Percentiles rank a stretch among this genome's conserved stretches.
Evolutionary conservation across 768 basidiomycete genomes (phyloP).

Genomic region (Epithele typhae): DNA sequence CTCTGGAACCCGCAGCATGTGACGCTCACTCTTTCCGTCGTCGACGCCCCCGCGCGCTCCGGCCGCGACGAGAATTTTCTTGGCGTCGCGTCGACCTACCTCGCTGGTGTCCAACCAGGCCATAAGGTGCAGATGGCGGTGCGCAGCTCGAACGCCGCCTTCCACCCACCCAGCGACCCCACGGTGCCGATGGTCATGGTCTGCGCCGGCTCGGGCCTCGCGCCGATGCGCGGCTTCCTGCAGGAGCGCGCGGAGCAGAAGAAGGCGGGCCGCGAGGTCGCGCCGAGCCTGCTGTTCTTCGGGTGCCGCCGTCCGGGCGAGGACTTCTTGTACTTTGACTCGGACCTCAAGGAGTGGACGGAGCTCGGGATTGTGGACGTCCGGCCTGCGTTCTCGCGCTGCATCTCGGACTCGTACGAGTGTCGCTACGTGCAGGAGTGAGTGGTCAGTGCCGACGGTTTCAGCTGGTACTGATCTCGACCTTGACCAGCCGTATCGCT

Average conservation of each 20-base stretch:
- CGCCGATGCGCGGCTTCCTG: slow-evolving; percentile 48
- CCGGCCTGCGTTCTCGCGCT: slow-evolving; percentile 33
- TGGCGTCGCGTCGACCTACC: slow-evolving; percentile 43
- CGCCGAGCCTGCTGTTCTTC: slow-evolving; percentile 38
- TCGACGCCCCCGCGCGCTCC: slow-evolving; percentile 35
- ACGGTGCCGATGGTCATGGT: slow-evolving; percentile 40
- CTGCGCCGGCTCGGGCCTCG: slow-evolving; percentile 43
- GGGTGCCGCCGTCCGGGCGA: slow-evolving; percentile 36
- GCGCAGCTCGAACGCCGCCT: slow-evolving; percentile 32
- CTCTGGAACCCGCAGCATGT: slow-evolving; percentile 37
- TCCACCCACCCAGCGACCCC: slow-evolving; percentile 40
- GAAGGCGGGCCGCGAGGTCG: slow-evolving; percentile 35
- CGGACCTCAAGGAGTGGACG: slow-evolving; percentile 36
- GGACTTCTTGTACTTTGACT: slow-evolving; percentile 38
- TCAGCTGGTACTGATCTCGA: too few species aligned
- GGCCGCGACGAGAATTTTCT: slow-evolving; percentile 31
- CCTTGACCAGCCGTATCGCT: slow-evolving; percentile 37
- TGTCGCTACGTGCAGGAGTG: slow-evolving; percentile 19
- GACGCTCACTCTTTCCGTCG: slow-evolving; percentile 41
- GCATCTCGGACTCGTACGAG: slow-evolving; percentile 9
- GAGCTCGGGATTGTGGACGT: slow-evolving; percentile 38
- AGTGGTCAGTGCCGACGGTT: neutral
- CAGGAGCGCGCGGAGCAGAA: slow-evolving; percentile 46
- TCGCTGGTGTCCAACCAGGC: slow-evolving; percentile 33
- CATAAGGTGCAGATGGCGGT: slow-evolving; percentile 38